Evolutionary conservation across 768 basidiomycete species (phyloP), one percentile per base, ranked within the genome.

Genomic region (Russula ochroleuca): DNA sequence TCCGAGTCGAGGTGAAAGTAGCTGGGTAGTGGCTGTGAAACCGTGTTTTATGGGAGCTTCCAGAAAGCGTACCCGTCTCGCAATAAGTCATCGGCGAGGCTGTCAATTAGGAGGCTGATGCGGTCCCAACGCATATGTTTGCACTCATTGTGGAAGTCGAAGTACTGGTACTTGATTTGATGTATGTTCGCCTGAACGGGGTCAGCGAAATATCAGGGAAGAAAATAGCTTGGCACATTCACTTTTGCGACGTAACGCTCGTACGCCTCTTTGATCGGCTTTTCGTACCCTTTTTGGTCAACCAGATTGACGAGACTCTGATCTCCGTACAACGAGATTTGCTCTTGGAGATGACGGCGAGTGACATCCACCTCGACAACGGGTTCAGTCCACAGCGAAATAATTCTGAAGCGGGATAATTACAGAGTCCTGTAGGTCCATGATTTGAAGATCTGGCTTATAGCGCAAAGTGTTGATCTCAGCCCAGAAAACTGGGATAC

Each of bases 91-190:
- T 87, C 83, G 68, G 86, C 80, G 55, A 98, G 72, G 59, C 80
- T 79, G 66, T 93, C 91, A 49, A 95, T 82, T 45, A 99, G 80
- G 17, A 93, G 73, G 58, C 84, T 84, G 67, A 99, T 92, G 51
- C 94, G 84, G 72, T 99, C 93, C 86, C 93, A 99, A 47, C 92
- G 87, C 88, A 98, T 92, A 54, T 90, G 81, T 72, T 85, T 90
- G 79, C 95, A 98, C 74, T 98, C 94, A 64, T 83, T 86, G 73
- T 98, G 96, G 78, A 99, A 99, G 72, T 99, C 97, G 70, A 98
- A 99, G 77, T 98, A 97, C 67, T 90, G 80, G 71, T 99, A 99
- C 69, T 85, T 85, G 45, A 91, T 86, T 37, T 85, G 79, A 5
- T 86, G 79, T 38, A 88, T 70, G 69, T 85, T 79, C 57, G 84